Conservation (phyloP, 176 grass and related monocot genomes). For the Alloteropsis semialata region DNA sequence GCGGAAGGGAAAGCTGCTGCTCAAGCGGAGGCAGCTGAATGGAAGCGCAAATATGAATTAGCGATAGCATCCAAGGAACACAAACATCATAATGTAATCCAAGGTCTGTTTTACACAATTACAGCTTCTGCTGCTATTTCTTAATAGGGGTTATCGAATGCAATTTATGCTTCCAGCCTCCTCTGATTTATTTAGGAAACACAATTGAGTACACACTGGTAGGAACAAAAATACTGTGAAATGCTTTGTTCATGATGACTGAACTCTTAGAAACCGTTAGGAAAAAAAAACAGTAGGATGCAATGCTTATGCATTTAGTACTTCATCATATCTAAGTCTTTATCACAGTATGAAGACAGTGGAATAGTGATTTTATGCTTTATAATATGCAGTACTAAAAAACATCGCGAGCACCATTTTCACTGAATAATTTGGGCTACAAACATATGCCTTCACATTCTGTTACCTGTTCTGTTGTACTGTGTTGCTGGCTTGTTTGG, state of each 20-base stretch:
- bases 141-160: background rate
- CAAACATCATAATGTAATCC: conserved; percentile 44
- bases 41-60: conserved; percentile 88
- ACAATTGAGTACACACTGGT: background rate
- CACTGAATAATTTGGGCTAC: background rate
- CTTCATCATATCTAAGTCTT: background rate
- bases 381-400: background rate
- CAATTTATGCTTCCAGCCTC: background rate
- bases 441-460: background rate
- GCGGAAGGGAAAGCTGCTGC: conserved; percentile 88
- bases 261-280: background rate
- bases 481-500: background rate
- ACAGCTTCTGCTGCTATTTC: conserved; percentile 1
- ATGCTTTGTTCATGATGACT: background rate
- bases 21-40: conserved; percentile 82
- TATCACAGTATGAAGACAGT: background rate
- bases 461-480: background rate
- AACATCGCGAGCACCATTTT: background rate
- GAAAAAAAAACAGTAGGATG: background rate
- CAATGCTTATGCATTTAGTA: background rate
- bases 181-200: background rate
- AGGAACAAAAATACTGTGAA: background rate
- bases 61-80: conserved; percentile 62
- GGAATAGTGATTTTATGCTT: background rate
- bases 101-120: conserved; percentile 44